phyloP scores from a whole-genome alignment of 1,139 yeast species.

The Debaryomycetaceae sp. region DNA sequence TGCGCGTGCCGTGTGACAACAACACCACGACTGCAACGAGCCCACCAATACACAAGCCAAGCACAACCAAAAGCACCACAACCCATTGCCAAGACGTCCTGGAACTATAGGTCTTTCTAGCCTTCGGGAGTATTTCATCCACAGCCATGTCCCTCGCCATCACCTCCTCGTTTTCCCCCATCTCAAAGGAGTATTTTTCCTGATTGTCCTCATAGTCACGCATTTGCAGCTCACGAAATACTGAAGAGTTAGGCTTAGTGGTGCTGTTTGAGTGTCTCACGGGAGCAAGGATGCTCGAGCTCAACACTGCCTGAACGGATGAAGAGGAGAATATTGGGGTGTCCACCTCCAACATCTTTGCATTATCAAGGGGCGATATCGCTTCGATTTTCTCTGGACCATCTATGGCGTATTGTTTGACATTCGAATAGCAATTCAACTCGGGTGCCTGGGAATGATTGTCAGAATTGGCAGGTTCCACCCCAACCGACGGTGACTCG shows the following conservation, averaged over 20 bases:
- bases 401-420: too few relatives aligned
- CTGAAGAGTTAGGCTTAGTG: too few relatives aligned
- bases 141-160: not conserved
- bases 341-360: not conserved
- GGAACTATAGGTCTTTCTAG: too few relatives aligned
- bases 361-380: too few relatives aligned
- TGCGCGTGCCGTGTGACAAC: conserved; percentile 19
- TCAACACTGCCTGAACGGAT: not conserved
- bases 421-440: too few relatives aligned
- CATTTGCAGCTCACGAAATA: not conserved
- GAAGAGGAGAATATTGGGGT: not conserved
- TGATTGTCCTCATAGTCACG: conserved; percentile 1
- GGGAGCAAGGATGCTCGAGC: conserved; percentile 5
- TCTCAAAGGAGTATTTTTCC: conserved; percentile 7
- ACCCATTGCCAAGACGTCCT: too few relatives aligned
- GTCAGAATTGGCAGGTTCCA: too few relatives aligned
- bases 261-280: too few relatives aligned
- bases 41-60: conserved; percentile 12
- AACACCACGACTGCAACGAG: conserved; percentile 20
- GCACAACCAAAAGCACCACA: conserved; percentile 10
- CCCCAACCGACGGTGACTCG: too few relatives aligned
- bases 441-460: too few relatives aligned
- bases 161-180: conserved; percentile 1
- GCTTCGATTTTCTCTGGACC: too few relatives aligned
- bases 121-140: not conserved